Evolutionary conservation across 768 basidiomycete species (phyloP).

Genomic region (Kwoniella dejecticola): DNA sequence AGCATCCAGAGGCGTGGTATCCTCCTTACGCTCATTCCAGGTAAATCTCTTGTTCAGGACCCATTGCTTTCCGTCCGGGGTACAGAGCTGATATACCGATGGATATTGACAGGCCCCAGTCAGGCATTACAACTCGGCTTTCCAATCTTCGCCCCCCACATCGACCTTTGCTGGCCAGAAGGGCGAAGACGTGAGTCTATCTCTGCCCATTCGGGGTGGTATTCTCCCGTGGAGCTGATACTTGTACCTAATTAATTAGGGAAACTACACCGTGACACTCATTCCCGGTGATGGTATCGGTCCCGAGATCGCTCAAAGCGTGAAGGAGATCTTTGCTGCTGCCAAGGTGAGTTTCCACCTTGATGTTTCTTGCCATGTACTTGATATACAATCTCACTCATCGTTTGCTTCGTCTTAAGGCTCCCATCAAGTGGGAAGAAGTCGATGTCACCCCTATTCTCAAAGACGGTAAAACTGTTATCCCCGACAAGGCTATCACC

Average conservation of each 20-base stretch:
- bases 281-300: slow-evolving; percentile 99
- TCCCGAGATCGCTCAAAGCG: slow-evolving; percentile 94
- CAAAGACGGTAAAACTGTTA: slow-evolving; percentile 93
- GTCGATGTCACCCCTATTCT: slow-evolving; percentile 93
- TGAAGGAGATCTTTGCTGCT: slow-evolving; percentile 88
- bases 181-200: slow-evolving; percentile 70
- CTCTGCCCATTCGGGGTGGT: too few relatives aligned
- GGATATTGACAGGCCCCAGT: slow-evolving; percentile 27
- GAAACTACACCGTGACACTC: slow-evolving; percentile 93
- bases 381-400: background rate
- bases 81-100: too few relatives aligned
- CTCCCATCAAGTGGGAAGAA: slow-evolving; percentile 99
- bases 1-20: slow-evolving; percentile 27
- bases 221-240: slow-evolving; percentile 11
- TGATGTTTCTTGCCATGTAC: background rate
- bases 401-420: slow-evolving; percentile 59
- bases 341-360: slow-evolving; percentile 72
- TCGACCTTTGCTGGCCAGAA: slow-evolving; percentile 90
- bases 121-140: slow-evolving; percentile 50
- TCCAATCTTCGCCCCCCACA: slow-evolving; percentile 65
- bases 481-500: slow-evolving; percentile 85
- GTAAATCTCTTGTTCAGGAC: too few relatives aligned
- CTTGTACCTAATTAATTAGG: slow-evolving; percentile 60
- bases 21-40: slow-evolving; percentile 34
- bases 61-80: too few relatives aligned